These are phyloP conservation scores for Ustilago loliicola DNA, from an alignment of 1,284 basidiomycete genomes.

Conservation along the genomic window DNA sequence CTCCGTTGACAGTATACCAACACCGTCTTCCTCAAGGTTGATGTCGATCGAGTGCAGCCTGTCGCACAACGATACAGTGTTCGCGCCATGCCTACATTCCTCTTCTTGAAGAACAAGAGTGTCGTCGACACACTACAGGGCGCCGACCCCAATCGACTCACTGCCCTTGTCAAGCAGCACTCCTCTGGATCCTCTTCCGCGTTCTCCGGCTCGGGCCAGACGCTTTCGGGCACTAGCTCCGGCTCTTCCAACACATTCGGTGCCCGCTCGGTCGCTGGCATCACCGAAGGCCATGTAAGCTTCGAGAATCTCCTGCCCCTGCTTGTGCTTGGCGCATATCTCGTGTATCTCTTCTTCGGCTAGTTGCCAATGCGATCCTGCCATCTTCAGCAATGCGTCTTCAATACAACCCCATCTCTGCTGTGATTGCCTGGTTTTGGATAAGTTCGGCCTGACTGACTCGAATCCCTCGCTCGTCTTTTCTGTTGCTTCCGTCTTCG, in stretches of 20 bases:
- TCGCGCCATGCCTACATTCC: constrained; percentile 73
- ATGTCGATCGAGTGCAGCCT: constrained; percentile 71
- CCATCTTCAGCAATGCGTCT: constrained; percentile 14
- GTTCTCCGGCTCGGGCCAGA: constrained; percentile 55
- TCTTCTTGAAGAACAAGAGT: constrained; percentile 72
- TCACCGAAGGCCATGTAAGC: constrained; percentile 55
- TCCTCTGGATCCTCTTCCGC: constrained; percentile 49
- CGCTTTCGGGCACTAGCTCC: constrained; percentile 42
- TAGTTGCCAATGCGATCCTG: constrained; percentile 17
- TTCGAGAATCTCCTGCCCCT: constrained; percentile 55
- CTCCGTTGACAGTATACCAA: constrained; percentile 30
- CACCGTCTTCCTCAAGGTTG: constrained; percentile 70
- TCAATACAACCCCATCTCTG: constrained; percentile 14
- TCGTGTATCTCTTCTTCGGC: constrained; percentile 49
- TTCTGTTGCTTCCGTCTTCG: not conserved
- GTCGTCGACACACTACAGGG: constrained; percentile 68
- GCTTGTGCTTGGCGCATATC: constrained; percentile 49
- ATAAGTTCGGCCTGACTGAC: constrained; percentile 29
- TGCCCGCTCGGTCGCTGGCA: constrained; percentile 30
- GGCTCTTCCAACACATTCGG: constrained; percentile 31
- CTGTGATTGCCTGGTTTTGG: constrained; percentile 7
- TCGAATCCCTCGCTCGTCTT: constrained; percentile 6
- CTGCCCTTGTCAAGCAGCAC: constrained; percentile 59
- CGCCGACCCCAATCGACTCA: constrained; percentile 57
- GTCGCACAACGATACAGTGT: constrained; percentile 72